Evolutionary conservation across 352 stramenopile species (phyloP), one percentile per base, ranked within the genome.

Genomic region (Pilasporangium apinafurcum): DNA sequence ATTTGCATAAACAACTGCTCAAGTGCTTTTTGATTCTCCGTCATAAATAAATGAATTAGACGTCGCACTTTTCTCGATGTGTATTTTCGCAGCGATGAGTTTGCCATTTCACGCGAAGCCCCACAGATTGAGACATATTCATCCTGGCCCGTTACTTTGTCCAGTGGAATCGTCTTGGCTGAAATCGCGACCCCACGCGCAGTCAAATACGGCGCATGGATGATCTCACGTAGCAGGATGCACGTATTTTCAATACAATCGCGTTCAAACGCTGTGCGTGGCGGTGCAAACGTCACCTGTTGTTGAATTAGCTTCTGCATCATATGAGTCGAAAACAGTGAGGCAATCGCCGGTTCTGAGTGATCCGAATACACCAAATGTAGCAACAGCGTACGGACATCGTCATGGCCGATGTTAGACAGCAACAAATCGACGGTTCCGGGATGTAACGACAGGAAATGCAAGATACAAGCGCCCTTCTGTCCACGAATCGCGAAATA

Each of bases 91-190:
- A 91, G 54, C 13, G 76, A 67, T 32, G 78, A 90, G 56, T 91
- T 90, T 8, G 78, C 78, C 50, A 83, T 82, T 41, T 93, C 81
- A 3, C 81, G 78, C 10, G 78, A 91, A 12, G 81, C 78, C 21
- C 81, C 81, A 24, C 76, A 93, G 48, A 93, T 89, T 34, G 73
- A 87, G 30, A 93, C 75, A 60, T 93, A 93, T 56, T 93, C 81
- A 44, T 89, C 72, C 47, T 93, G 76, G 17, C 82, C 82, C 8
- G 82, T 93, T 25, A 93, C 59, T 39, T 86, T 91, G 53, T 93
- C 82, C 32, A 91, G 49, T 29, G 82, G 82, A 21, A 93, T 93
- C 28, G 63, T 87, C 64, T 85, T 91, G 27, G 79, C 78, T n/a
- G 76, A 93, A 58, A 93, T 91, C 13, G 80, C 74, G 21, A 91